A percentile compares a stretch with the other conserved stretches of the same genome.
These are phyloP conservation scores for Rhodotorula taiwanensis DNA, from an alignment of 768 basidiomycete species.

Conservation along the genomic window DNA sequence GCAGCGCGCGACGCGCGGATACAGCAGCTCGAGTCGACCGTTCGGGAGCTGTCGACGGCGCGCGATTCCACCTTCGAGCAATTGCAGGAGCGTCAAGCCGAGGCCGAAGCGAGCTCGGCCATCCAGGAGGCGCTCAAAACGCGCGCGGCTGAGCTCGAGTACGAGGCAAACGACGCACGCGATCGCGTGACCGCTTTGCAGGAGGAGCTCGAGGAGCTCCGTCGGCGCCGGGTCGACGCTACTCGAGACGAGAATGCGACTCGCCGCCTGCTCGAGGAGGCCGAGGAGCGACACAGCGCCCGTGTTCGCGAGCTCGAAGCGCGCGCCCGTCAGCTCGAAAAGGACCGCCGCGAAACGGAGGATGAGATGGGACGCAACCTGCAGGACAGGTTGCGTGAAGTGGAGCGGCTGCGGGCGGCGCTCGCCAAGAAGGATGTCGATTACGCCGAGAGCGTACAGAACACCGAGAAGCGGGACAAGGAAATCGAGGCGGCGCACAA, in stretches of 20 bases:
- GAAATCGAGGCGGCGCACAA: slow-evolving; percentile 55
- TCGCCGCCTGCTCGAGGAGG: slow-evolving; percentile 61
- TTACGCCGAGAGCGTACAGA: slow-evolving; percentile 55
- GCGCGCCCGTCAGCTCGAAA: slow-evolving; percentile 60
- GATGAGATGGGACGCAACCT: slow-evolving; percentile 83
- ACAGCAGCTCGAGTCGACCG: slow-evolving; percentile 60
- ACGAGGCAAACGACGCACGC: slow-evolving; percentile 71
- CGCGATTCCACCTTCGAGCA: slow-evolving; percentile 78
- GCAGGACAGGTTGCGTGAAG: slow-evolving; percentile 39
- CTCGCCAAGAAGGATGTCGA: slow-evolving; percentile 39
- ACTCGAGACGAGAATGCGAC: slow-evolving; percentile 46
- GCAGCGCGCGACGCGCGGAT: slow-evolving; percentile 58
- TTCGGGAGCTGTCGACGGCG: slow-evolving; percentile 63
- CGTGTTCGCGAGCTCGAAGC: slow-evolving; percentile 61
- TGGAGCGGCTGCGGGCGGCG: slow-evolving; percentile 38
- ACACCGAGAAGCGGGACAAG: slow-evolving; percentile 65
- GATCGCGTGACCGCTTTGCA: slow-evolving; percentile 64
- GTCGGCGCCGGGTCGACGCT: slow-evolving; percentile 62
- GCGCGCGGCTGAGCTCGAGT: slow-evolving; percentile 75
- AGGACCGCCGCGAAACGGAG: slow-evolving; percentile 78
- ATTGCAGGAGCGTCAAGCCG: slow-evolving; percentile 79
- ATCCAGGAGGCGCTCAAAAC: slow-evolving; percentile 68
- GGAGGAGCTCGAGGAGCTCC: slow-evolving; percentile 40
- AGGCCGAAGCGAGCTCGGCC: slow-evolving; percentile 72
- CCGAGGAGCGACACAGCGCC: slow-evolving; percentile 50